Conservation (phyloP, 1,284 basidiomycete species). For the Spongiforma sp. region DNA sequence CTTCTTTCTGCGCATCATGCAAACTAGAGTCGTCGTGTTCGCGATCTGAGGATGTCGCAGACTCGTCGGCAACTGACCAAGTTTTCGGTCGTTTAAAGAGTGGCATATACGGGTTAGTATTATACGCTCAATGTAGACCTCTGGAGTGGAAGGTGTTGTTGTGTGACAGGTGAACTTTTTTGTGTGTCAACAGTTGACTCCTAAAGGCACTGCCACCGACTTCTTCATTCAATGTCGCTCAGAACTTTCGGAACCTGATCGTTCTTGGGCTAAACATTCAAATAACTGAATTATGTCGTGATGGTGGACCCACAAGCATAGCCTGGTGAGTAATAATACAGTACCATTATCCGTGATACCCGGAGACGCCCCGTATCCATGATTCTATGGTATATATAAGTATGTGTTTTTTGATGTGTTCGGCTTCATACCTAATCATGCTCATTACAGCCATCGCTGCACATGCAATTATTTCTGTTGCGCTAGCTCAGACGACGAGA, state of each 20-base stretch:
- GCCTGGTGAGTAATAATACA: too few relatives aligned
- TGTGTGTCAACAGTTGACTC: too few relatives aligned
- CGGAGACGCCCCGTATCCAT: too few relatives aligned
- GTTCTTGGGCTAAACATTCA: too few relatives aligned
- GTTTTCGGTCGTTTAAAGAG: slow-evolving; percentile 29
- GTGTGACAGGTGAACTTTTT: too few relatives aligned
- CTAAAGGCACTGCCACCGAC: too few relatives aligned
- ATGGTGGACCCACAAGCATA: too few relatives aligned
- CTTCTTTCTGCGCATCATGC: slow-evolving; percentile 24
- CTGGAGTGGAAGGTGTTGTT: too few relatives aligned
- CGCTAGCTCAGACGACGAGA: neutral
- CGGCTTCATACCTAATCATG: slow-evolving; percentile 1
- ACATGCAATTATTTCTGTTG: neutral
- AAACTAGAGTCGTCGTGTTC: slow-evolving; percentile 11
- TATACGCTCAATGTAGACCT: neutral
- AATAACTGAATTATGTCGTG: too few relatives aligned
- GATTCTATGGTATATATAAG: neutral
- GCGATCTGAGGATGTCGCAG: slow-evolving; percentile 21
- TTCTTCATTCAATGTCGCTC: too few relatives aligned
- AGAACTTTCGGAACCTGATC: too few relatives aligned
- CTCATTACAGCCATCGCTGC: neutral
- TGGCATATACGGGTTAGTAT: slow-evolving; percentile 17
- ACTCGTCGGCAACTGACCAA: slow-evolving; percentile 19
- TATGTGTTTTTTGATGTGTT: neutral
- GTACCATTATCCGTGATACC: too few relatives aligned